These are phyloP conservation scores for Solanum rostratum DNA, from an alignment of 257 asterid genomes.

Conservation along the genomic window DNA sequence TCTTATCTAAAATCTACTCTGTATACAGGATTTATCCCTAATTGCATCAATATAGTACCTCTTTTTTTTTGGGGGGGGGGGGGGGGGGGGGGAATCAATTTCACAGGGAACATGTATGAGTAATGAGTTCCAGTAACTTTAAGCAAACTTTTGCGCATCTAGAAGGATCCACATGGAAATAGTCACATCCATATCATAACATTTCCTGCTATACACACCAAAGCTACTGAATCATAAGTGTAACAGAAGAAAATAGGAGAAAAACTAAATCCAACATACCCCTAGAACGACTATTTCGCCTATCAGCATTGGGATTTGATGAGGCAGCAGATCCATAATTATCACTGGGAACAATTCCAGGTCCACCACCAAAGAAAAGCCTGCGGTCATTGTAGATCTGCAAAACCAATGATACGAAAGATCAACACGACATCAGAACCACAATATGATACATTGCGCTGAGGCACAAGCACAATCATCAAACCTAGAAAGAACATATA, in stretches of 20 bases:
- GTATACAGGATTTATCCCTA: not conserved
- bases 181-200: not conserved
- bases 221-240: not conserved
- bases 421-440: not conserved
- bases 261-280: slow-evolving; percentile 27
- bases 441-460: not conserved
- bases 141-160: not conserved
- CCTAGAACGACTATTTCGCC: slow-evolving; percentile 79
- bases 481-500: not conserved
- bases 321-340: slow-evolving; percentile 50
- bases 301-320: slow-evolving; percentile 48
- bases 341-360: slow-evolving; percentile 69
- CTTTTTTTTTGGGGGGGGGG: not conserved
- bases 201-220: not conserved
- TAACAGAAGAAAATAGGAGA: not conserved
- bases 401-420: slow-evolving; percentile 7
- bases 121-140: not conserved
- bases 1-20: not conserved
- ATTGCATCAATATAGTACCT: not conserved
- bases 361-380: slow-evolving; percentile 84
- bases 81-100: not conserved
- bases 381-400: slow-evolving; percentile 90
- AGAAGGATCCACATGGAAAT: not conserved
- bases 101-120: not conserved
- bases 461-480: not conserved